Evolutionary conservation across 2,329 filamentous ascomycete species (phyloP).

Genomic region (Sphaerulina vaccinii): DNA sequence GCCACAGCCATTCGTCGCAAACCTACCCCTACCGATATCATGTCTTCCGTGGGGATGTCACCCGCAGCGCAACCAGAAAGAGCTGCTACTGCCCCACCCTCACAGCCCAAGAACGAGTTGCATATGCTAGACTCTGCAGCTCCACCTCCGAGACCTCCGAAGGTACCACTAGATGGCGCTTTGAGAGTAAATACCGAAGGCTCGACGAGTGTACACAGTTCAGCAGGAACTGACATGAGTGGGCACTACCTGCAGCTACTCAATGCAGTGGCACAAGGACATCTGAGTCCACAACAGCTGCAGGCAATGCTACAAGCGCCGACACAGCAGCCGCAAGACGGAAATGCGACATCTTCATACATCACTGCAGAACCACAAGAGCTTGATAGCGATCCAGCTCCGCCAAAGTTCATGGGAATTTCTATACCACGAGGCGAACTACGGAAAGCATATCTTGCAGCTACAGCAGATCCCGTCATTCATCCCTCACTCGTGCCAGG

Average conservation of each 20-base stretch:
- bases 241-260: conserved; percentile 18
- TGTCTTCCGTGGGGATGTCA: not conserved
- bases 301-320: conserved; percentile 12
- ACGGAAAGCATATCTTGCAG: conserved; percentile 1
- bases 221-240: not conserved
- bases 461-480: not conserved
- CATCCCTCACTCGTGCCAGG: not conserved
- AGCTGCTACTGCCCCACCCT: not conserved
- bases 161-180: conserved; percentile 3
- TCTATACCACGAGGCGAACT: conserved; percentile 12
- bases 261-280: conserved; percentile 19
- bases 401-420: conserved; percentile 12
- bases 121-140: not conserved
- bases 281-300: conserved; percentile 18
- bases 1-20: conserved; percentile 5
- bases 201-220: not conserved
- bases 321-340: not conserved
- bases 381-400: conserved; percentile 12
- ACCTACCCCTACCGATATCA: conserved; percentile 5
- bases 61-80: not conserved
- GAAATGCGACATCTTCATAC: not conserved
- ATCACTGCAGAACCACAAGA: conserved; percentile 17
- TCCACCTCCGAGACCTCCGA: conserved; percentile 10
- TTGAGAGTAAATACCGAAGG: too few relatives aligned
- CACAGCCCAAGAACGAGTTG: not conserved